Percentiles rank a stretch among this genome's conserved stretches.
Conservation (phyloP, 805 yeast genomes). For the Torulaspora quercuum region DNA sequence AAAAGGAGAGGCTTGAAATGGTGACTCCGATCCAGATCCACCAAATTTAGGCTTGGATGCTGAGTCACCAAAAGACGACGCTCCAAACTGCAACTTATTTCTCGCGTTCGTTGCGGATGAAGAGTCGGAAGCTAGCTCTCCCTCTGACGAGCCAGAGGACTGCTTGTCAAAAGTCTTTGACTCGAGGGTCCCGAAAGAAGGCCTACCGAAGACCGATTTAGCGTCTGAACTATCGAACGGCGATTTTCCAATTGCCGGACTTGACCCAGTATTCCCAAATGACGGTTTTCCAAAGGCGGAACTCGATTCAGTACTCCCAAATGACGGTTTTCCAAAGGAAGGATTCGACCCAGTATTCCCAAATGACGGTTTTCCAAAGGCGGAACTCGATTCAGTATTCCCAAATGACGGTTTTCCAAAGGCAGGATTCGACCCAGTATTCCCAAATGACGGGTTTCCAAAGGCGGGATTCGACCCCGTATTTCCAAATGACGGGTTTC, state of each 20-base stretch:
- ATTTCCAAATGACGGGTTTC: slow-evolving; percentile 17
- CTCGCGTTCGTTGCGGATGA: too few relatives aligned
- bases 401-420: slow-evolving; percentile 12
- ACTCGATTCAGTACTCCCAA: slow-evolving; percentile 23
- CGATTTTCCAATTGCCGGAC: slow-evolving; percentile 16
- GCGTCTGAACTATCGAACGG: slow-evolving; percentile 13
- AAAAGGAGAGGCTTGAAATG: slow-evolving; percentile 18
- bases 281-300: slow-evolving; percentile 11
- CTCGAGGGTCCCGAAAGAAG: slow-evolving; percentile 21
- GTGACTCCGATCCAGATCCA: slow-evolving; percentile 8
- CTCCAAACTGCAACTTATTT: too few relatives aligned
- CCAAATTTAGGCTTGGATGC: slow-evolving; percentile 9
- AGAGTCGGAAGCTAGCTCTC: slow-evolving; percentile 17
- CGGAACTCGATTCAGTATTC: not conserved
- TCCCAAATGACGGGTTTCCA: slow-evolving; percentile 26
- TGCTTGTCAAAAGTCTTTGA: slow-evolving; percentile 22
- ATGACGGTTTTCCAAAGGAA: slow-evolving; percentile 22
- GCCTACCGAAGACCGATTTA: slow-evolving; percentile 23
- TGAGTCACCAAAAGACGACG: slow-evolving; percentile 21
- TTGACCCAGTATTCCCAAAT: slow-evolving; percentile 8
- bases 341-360: slow-evolving; percentile 7
- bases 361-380: slow-evolving; percentile 18
- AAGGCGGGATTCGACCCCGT: slow-evolving; percentile 13
- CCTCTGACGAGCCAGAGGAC: slow-evolving; percentile 20
- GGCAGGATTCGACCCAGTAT: slow-evolving; percentile 1